A percentile compares a stretch with the other conserved stretches of the same genome.
These are phyloP conservation scores for Polymyxa betae DNA, from an alignment of 208 protist species.

Conservation along the genomic window DNA sequence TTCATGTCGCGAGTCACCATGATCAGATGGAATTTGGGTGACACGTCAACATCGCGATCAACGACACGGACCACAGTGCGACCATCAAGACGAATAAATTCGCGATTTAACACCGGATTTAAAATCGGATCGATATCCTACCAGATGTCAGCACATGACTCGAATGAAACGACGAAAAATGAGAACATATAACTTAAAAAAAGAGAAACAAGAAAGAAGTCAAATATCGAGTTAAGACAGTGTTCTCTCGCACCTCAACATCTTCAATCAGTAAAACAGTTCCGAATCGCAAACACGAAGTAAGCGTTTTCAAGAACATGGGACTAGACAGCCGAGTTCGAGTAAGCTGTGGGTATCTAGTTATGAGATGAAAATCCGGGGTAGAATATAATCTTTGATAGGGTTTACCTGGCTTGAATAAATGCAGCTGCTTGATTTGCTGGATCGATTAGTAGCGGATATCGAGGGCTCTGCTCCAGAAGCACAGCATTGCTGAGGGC, in stretches of 20 bases:
- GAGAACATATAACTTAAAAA: too few relatives aligned
- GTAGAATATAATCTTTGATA: not conserved
- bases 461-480: conserved; percentile 87
- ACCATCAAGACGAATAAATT: conserved; percentile 90
- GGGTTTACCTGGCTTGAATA: not conserved
- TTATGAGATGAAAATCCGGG: not conserved
- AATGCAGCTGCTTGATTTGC: conserved; percentile 84
- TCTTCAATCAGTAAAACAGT: conserved; percentile 97
- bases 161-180: too few relatives aligned
- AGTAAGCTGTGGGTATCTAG: conserved; percentile 70
- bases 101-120: conserved; percentile 94
- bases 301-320: conserved; percentile 96
- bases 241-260: conserved; percentile 80
- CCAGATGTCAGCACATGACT: too few relatives aligned
- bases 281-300: conserved; percentile 96
- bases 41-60: conserved; percentile 95
- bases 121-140: conserved; percentile 94
- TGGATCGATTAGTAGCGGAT: conserved; percentile 98
- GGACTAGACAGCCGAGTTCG: conserved; percentile 92
- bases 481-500: conserved; percentile 97
- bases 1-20: conserved; percentile 92
- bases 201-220: too few relatives aligned
- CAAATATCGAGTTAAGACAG: too few relatives aligned
- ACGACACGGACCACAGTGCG: conserved; percentile 90
- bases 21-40: conserved; percentile 93